Conservation (phyloP, 768 basidiomycete species). For the Cubamyces lactineus region DNA sequence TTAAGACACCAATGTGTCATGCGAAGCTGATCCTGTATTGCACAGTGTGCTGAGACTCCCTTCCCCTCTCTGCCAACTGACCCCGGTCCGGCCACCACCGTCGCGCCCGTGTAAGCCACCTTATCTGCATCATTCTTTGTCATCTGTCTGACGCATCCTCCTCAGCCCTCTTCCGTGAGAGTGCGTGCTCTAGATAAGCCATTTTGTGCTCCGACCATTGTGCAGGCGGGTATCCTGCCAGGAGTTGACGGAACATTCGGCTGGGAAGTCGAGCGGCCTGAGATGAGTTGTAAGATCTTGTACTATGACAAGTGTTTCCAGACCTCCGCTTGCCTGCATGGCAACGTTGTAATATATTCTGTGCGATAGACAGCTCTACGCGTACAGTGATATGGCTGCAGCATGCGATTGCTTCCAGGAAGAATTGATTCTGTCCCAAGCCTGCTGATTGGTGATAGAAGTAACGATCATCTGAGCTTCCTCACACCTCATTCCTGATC, state of each 20-base stretch:
- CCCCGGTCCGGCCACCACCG: conserved; percentile 36
- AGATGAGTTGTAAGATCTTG: neutral
- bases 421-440: too few species aligned
- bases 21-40: neutral
- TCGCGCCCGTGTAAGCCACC: conserved; percentile 37
- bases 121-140: neutral
- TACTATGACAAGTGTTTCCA: too few species aligned
- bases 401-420: too few species aligned
- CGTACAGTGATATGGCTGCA: too few species aligned
- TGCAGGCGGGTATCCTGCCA: neutral
- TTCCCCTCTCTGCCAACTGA: conserved; percentile 25
- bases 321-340: neutral
- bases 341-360: neutral
- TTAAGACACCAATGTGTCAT: neutral
- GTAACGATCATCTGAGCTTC: too few species aligned
- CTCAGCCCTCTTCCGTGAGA: neutral
- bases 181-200: neutral
- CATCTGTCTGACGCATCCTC: neutral
- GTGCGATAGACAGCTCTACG: too few species aligned
- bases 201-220: neutral
- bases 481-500: too few species aligned
- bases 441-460: too few species aligned
- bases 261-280: neutral
- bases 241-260: neutral
- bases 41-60: conserved; percentile 17